These are phyloP conservation scores for Globisporangium canariense DNA, from an alignment of 352 stramenopile species.

Conservation along the genomic window DNA sequence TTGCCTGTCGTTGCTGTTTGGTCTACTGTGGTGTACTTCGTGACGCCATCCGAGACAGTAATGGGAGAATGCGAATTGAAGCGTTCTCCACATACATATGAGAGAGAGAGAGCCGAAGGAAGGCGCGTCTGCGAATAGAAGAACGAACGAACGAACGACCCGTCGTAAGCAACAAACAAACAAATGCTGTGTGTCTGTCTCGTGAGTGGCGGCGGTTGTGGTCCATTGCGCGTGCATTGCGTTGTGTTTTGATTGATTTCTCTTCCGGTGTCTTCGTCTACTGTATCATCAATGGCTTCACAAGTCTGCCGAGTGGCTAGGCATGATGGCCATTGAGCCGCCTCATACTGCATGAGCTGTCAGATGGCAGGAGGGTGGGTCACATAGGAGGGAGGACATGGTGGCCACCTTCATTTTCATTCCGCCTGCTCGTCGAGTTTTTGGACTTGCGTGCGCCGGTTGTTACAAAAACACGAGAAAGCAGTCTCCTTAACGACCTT, in stretches of 20 bases:
- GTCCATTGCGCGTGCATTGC: background rate
- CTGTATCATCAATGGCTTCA: background rate
- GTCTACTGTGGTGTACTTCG: background rate
- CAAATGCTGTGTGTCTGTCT: conserved; percentile 10
- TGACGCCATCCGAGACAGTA: background rate
- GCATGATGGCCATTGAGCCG: background rate
- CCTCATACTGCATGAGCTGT: background rate
- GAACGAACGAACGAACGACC: background rate
- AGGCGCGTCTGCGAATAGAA: conserved; percentile 6
- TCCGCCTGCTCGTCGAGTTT: background rate
- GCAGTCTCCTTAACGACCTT: background rate
- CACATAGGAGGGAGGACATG: background rate
- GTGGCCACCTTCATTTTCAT: background rate
- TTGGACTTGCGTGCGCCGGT: background rate
- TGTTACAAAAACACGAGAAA: conserved; percentile 6
- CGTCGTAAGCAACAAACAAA: background rate
- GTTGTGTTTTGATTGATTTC: background rate
- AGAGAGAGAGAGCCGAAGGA: background rate
- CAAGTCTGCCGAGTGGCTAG: background rate
- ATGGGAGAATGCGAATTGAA: conserved; percentile 3
- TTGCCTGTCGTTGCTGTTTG: background rate
- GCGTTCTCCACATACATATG: background rate
- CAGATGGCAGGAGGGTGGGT: background rate
- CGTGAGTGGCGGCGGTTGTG: background rate
- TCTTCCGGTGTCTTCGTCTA: background rate